These are phyloP conservation scores for Populus ilicifolia DNA, from an alignment of 345 rosid species.

Conservation along the genomic window DNA sequence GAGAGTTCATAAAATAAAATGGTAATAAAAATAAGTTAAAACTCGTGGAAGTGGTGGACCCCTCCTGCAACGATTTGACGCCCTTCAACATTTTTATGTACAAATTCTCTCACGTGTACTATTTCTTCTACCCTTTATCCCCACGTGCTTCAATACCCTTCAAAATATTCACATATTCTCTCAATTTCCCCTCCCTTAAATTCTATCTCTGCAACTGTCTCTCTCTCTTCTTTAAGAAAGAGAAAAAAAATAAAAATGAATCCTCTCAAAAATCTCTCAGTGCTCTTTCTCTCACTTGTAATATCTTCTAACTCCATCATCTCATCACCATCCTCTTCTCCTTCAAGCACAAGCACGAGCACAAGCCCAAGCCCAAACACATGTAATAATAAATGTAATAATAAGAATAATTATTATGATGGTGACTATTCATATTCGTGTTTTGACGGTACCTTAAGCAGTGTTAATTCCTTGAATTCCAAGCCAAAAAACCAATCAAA, in stretches of 20 bases:
- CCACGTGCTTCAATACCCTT: constrained; percentile 42
- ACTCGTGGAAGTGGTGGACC: constrained; percentile 25
- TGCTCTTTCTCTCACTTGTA: not conserved
- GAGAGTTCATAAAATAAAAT: not conserved
- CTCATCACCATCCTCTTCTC: constrained; percentile 2
- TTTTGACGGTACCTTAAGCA: not conserved
- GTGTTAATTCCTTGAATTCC: constrained; percentile 1
- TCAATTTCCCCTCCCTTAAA: not conserved
- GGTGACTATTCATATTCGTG: constrained; percentile 3
- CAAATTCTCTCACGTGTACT: constrained; percentile 38
- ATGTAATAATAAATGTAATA: too few species aligned
- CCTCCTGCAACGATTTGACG: constrained; percentile 19
- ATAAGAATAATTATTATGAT: too few species aligned
- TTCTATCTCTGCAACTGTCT: not conserved
- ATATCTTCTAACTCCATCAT: not conserved
- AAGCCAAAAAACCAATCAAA: constrained; percentile 20
- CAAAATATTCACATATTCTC: not conserved
- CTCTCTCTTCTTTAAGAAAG: not conserved
- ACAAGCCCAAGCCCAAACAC: not conserved
- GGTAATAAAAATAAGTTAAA: not conserved
- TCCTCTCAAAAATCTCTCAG: not conserved
- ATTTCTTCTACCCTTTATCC: constrained; percentile 7
- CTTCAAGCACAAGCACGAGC: not conserved
- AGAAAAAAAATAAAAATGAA: constrained; percentile 4
- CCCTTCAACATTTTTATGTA: not conserved